phyloP scores from a whole-genome alignment of 2,329 filamentous ascomycete species.

The Neofusicoccum umdonicola region DNA sequence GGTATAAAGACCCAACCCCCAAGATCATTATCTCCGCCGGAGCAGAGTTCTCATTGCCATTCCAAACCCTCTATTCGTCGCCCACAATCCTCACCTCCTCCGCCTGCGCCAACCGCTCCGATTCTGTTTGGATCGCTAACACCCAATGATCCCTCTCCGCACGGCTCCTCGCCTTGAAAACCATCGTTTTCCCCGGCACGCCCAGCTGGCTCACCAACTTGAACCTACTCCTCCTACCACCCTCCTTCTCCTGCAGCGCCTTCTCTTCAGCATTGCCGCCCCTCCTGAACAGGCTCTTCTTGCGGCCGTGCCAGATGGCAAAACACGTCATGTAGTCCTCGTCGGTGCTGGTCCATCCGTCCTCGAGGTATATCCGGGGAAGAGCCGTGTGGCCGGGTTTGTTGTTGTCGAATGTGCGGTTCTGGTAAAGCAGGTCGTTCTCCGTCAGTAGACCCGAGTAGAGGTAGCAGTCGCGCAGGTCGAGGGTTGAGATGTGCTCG shows the following conservation, averaged over 20 bases:
- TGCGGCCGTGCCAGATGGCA: slow-evolving; percentile 63
- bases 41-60: background rate
- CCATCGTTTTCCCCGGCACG: slow-evolving; percentile 59
- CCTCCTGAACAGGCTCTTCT: slow-evolving; percentile 55
- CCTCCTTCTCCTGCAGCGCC: background rate
- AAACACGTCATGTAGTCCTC: slow-evolving; percentile 67
- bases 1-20: background rate
- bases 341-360: slow-evolving; percentile 61
- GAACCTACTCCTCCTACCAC: slow-evolving; percentile 40
- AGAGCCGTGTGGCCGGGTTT: slow-evolving; percentile 59
- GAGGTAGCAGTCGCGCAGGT: slow-evolving; percentile 63
- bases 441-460: slow-evolving; percentile 62
- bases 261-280: slow-evolving; percentile 28
- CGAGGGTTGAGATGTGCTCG: slow-evolving; percentile 57
- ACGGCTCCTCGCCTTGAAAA: slow-evolving; percentile 64
- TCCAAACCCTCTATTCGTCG: background rate
- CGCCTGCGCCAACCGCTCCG: slow-evolving; percentile 56
- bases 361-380: slow-evolving; percentile 59
- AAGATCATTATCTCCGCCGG: background rate
- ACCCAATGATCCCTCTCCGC: slow-evolving; percentile 69
- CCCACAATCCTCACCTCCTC: slow-evolving; percentile 45
- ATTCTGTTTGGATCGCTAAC: slow-evolving; percentile 63
- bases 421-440: slow-evolving; percentile 61
- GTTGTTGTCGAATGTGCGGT: slow-evolving; percentile 63
- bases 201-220: slow-evolving; percentile 62